Evolutionary conservation across 345 rosid genomes (phyloP).

Genomic region (Euclidium syriacum): DNA sequence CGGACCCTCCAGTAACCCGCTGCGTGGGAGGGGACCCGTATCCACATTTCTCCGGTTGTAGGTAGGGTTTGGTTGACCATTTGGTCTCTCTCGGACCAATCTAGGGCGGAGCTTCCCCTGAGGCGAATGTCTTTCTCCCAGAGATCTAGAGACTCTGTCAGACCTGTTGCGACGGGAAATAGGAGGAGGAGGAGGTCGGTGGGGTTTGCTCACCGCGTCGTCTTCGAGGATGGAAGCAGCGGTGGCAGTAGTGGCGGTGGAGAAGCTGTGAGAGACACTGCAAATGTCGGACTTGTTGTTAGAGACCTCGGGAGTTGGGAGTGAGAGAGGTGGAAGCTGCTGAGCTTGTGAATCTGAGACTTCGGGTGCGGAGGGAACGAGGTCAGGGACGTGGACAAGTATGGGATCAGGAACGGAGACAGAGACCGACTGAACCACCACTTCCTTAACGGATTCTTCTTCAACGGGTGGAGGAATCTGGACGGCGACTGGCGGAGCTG

Average conservation of each 20-base stretch:
- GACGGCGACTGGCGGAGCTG: constrained; percentile 1
- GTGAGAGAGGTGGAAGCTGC: constrained; percentile 14
- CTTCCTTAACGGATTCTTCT: constrained; percentile 72
- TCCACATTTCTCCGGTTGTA: constrained; percentile 25
- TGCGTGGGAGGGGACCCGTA: constrained; percentile 32
- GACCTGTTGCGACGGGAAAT: constrained; percentile 41
- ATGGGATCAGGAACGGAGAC: constrained; percentile 23
- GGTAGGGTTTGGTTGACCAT: constrained; percentile 20
- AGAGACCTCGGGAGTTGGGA: constrained; percentile 38
- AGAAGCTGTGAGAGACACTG: constrained; percentile 50
- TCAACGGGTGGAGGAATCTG: constrained; percentile 36
- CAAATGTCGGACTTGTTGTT: constrained; percentile 46
- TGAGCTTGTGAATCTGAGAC: constrained; percentile 14
- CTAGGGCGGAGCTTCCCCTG: constrained; percentile 26
- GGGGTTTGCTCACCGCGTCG: constrained; percentile 49
- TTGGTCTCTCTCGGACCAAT: constrained; percentile 27
- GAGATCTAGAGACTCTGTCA: constrained; percentile 26
- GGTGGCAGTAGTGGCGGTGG: constrained; percentile 44
- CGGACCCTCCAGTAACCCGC: constrained; percentile 29
- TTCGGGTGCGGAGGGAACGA: background rate
- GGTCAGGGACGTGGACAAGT: constrained; percentile 5
- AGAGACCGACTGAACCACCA: constrained; percentile 49
- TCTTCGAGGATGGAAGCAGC: constrained; percentile 47
- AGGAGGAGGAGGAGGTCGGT: constrained; percentile 30
- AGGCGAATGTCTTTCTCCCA: constrained; percentile 22